Base-by-base conservation (phyloP, 2,329 filamentous ascomycete genomes). In the Trichoderma sp. region DNA sequence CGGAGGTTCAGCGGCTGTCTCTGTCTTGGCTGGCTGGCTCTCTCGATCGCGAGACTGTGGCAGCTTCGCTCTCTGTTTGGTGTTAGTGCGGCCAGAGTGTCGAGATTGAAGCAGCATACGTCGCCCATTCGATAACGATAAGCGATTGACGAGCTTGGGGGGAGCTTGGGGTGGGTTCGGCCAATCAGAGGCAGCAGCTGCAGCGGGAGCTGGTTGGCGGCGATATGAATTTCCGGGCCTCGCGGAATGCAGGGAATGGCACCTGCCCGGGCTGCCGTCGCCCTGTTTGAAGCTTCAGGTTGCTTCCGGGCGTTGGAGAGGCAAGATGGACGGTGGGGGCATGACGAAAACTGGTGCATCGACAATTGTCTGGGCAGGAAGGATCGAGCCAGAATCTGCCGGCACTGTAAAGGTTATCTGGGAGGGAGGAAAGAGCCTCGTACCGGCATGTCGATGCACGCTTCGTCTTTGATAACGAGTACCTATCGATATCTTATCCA, bases 101-200 rank as follows among this genome's bases (percentile, higher is more conserved):
- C 5, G 34, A 39, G 34, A 39, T 39, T 39, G 34, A 74, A 74
- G 73, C 74, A 76, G 73, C 74, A 76, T 75, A 76, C 74, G 74
- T 76, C 73, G 74, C 74, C 70, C 72, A 72, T 75, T 75, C 65
- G 55, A 48, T 68, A 73, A 68, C 68, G 64, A 66, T 48, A 74
- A 69, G 71, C 26, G 1, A 52, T 34, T 34, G 30, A 10, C 50
- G 34, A 39, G 50, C 50, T 52, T 44, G 43, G 72, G 67, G 67
- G 70, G 70, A 74, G 71, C 67, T 68, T 44, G 64, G 26, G 14
- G 15, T 54, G 1, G 9, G 2, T 24, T 24, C 57, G 66, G 66
- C 74, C 74, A 75, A 75, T 74, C 62, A 71, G 67, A 67, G 48
- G 57, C 63, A 45, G 30, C 30, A 34, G 12, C 34, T 4, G 30